These are phyloP conservation scores for Xylaria palmicola DNA, from an alignment of 495 filamentous ascomycete genomes.

Conservation along the genomic window DNA sequence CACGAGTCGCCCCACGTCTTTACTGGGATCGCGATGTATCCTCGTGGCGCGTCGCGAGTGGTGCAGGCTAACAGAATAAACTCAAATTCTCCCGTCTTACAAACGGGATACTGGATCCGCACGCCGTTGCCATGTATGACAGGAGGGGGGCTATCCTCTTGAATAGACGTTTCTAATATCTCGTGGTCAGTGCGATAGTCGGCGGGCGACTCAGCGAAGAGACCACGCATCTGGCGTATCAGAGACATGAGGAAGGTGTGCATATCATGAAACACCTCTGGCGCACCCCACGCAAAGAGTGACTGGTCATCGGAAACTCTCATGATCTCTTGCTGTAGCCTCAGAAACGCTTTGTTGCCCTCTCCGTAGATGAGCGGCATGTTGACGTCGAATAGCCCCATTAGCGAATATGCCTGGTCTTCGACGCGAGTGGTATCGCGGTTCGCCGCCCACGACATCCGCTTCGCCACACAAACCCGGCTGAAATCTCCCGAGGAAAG, in stretches of 20 bases:
- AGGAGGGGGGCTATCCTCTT: not conserved
- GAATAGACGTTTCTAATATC: not conserved
- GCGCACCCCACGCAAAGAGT: constrained; percentile 21
- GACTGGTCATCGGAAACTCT: constrained; percentile 22
- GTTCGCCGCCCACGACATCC: constrained; percentile 21
- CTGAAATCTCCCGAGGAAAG: not conserved
- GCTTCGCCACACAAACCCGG: constrained; percentile 4
- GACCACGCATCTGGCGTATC: not conserved
- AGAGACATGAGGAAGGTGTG: not conserved
- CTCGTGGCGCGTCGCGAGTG: not conserved
- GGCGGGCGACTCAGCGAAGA: constrained; percentile 4
- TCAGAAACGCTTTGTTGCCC: constrained; percentile 13
- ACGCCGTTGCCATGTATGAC: constrained; percentile 5
- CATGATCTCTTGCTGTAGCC: constrained; percentile 24
- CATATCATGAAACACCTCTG: not conserved
- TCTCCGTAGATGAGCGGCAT: constrained; percentile 24
- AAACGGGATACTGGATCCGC: constrained; percentile 3
- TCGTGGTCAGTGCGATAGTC: not conserved
- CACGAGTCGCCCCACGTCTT: not conserved
- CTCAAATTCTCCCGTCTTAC: not conserved
- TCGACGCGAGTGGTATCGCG: constrained; percentile 20
- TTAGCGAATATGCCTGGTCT: constrained; percentile 21
- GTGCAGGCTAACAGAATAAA: constrained; percentile 13
- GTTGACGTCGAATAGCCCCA: constrained; percentile 18
- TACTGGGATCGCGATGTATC: not conserved